Conservation (phyloP, 1,139 yeast genomes). For the Kodamaea fungicola region DNA sequence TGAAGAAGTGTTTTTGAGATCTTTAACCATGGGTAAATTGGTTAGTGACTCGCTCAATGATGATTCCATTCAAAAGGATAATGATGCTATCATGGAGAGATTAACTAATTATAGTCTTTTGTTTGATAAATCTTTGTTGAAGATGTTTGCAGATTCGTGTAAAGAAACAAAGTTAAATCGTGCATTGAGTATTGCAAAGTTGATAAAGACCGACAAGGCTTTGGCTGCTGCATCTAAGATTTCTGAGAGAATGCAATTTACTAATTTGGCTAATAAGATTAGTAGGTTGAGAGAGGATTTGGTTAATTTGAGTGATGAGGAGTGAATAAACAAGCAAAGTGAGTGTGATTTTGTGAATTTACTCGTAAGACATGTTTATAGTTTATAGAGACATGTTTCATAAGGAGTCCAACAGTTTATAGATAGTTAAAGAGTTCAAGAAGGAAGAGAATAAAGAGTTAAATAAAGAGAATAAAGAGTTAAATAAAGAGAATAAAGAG, state of each 20-base stretch:
- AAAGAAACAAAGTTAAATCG: slow-evolving; percentile 60
- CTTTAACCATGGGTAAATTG: slow-evolving; percentile 48
- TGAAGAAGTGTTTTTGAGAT: slow-evolving; percentile 43
- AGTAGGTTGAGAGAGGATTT: slow-evolving; percentile 58
- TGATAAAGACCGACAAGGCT: slow-evolving; percentile 74
- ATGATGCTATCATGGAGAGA: slow-evolving; percentile 43
- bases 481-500: no score
- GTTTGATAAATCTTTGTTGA: slow-evolving; percentile 72
- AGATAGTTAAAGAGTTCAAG: no score
- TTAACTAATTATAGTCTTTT: slow-evolving; percentile 47
- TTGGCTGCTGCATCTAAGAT: slow-evolving; percentile 80
- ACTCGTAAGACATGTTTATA: no score
- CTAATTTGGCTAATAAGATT: slow-evolving; percentile 63
- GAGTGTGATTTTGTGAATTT: no score
- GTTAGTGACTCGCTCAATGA: slow-evolving; percentile 42
- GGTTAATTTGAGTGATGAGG: slow-evolving; percentile 26
- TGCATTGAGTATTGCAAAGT: slow-evolving; percentile 67
- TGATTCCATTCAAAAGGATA: slow-evolving; percentile 28
- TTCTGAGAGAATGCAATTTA: slow-evolving; percentile 72
- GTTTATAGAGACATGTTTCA: no score
- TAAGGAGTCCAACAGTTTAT: no score
- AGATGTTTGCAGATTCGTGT: slow-evolving; percentile 77
- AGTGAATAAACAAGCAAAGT: background rate
- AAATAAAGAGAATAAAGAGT: no score
- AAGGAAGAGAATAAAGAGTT: no score